These are phyloP conservation scores for Aspergillus chevalieri DNA, from an alignment of 2,329 filamentous ascomycete species.

Conservation along the genomic window DNA sequence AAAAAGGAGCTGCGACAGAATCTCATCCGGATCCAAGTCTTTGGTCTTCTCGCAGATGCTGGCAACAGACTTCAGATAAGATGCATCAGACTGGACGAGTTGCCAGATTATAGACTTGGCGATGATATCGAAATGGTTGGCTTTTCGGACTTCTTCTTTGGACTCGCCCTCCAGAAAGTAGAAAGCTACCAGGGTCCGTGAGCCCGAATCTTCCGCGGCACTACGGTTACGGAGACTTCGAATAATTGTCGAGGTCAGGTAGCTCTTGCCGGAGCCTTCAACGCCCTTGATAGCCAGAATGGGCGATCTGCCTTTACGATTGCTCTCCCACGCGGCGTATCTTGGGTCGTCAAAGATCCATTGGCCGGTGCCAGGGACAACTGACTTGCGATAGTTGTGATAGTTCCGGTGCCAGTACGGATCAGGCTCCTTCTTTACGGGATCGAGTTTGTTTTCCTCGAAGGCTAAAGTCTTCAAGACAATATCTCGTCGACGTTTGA, in stretches of 20 bases:
- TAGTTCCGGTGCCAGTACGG: constrained; percentile 12
- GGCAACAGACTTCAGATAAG: constrained; percentile 14
- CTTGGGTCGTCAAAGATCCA: constrained; percentile 11
- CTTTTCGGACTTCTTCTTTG: constrained; percentile 9
- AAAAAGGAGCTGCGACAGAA: constrained; percentile 7
- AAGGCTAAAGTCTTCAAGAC: constrained; percentile 9
- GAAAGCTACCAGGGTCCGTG: constrained; percentile 9
- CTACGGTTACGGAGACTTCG: constrained; percentile 7
- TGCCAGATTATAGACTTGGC: constrained; percentile 15
- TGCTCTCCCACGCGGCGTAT: constrained; percentile 9
- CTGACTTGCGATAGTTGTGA: constrained; percentile 10
- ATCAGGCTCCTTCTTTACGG: constrained; percentile 8
- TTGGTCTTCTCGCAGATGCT: constrained; percentile 7
- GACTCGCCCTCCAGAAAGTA: constrained; percentile 15
- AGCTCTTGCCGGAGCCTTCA: constrained; percentile 13
- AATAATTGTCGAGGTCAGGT: constrained; percentile 11
- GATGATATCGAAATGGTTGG: constrained; percentile 10
- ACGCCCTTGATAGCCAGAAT: constrained; percentile 11
- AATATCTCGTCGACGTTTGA: constrained; percentile 4
- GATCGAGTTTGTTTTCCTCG: constrained; percentile 13
- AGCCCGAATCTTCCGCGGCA: constrained; percentile 6
- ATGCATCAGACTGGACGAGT: constrained; percentile 10
- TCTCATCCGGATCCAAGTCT: constrained; percentile 12
- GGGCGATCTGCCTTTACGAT: not conserved
- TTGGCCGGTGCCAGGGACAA: constrained; percentile 9